Conservation (phyloP, 1,139 yeast genomes). For the Lodderomyces margitis region DNA sequence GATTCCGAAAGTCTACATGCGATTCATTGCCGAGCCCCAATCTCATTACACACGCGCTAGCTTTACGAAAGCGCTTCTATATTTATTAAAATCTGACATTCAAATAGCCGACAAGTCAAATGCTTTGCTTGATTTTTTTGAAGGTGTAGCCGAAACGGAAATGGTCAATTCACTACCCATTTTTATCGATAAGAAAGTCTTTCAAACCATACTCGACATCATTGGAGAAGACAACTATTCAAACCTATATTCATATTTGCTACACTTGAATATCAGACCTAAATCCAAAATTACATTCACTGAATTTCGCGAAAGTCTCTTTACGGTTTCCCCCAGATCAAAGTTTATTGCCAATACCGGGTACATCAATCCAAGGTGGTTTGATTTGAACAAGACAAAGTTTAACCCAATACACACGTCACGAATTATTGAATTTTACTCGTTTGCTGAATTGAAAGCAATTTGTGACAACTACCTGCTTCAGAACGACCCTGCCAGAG, state of each 20-base stretch:
- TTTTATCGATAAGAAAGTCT: constrained; percentile 19
- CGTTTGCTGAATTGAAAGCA: constrained; percentile 26
- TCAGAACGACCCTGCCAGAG: constrained; percentile 29
- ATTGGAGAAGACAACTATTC: constrained; percentile 22
- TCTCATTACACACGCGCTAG: constrained; percentile 16
- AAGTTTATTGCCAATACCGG: constrained; percentile 40
- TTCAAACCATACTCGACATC: constrained; percentile 20
- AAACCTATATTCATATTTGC: constrained; percentile 32
- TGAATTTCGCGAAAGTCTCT: constrained; percentile 24
- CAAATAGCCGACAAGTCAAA: background rate
- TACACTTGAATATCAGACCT: constrained; percentile 35
- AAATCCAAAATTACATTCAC: constrained; percentile 16
- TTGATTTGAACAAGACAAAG: constrained; percentile 24
- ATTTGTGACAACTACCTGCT: constrained; percentile 25
- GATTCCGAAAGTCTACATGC: background rate
- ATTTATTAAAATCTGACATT: background rate
- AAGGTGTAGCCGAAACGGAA: constrained; percentile 23
- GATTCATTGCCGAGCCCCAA: constrained; percentile 25
- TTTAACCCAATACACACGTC: constrained; percentile 19
- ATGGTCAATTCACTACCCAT: constrained; percentile 26
- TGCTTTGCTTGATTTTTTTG: background rate
- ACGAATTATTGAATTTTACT: constrained; percentile 32
- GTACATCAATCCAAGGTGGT: constrained; percentile 36
- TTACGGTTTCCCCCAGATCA: constrained; percentile 31
- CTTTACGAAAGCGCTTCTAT: constrained; percentile 20